Conservation (phyloP, 306 rosid species). For the Erythrophleum fordii region DNA sequence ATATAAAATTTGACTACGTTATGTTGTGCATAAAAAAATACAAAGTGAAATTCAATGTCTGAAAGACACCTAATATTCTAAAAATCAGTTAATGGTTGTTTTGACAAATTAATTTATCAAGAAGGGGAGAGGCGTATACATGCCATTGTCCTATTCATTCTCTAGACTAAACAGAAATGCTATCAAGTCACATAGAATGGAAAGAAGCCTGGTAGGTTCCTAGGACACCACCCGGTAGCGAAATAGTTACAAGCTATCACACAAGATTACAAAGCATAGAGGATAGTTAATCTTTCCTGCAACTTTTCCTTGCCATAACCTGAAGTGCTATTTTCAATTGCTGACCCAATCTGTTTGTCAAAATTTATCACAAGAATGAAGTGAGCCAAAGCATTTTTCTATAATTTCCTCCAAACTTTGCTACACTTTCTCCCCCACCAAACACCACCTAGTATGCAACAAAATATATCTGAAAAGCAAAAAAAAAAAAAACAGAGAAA, state of each 20-base stretch:
- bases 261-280: too few relatives aligned
- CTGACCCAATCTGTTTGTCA: slow-evolving; percentile 70
- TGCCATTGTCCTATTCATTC: too few relatives aligned
- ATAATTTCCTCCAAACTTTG: not conserved
- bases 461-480: not conserved
- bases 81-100: too few relatives aligned
- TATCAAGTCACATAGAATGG: slow-evolving; percentile 70
- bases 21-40: too few relatives aligned
- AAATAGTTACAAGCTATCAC: too few relatives aligned
- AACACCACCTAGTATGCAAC: slow-evolving; percentile 16
- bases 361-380: slow-evolving; percentile 7
- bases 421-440: slow-evolving; percentile 29
- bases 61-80: too few relatives aligned
- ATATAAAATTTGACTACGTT: too few relatives aligned
- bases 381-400: not conserved
- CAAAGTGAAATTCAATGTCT: too few relatives aligned
- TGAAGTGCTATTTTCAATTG: slow-evolving; percentile 76
- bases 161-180: too few relatives aligned
- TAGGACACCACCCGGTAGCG: not conserved
- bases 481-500: not conserved
- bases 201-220: slow-evolving; percentile 69
- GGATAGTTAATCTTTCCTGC: too few relatives aligned
- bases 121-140: too few relatives aligned
- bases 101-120: too few relatives aligned
- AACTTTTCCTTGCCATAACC: slow-evolving; percentile 93